These are phyloP conservation scores for Sanghuangporus sanghuang DNA, from an alignment of 1,284 basidiomycete species.

Conservation along the genomic window DNA sequence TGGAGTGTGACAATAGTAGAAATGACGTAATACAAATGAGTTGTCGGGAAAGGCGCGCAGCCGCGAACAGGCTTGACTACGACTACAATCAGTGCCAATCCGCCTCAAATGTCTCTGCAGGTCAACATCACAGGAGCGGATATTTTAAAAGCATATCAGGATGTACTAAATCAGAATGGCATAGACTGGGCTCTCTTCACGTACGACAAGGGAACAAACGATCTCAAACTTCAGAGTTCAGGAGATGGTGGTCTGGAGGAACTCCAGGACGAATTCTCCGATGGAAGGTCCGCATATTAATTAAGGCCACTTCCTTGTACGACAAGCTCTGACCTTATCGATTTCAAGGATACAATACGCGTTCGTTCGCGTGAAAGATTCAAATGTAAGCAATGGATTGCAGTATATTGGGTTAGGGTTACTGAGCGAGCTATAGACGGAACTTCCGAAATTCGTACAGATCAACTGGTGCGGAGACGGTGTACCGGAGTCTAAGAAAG, in stretches of 20 bases:
- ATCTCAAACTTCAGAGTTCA: conserved; percentile 83
- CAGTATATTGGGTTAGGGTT: not conserved
- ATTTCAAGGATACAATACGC: conserved; percentile 84
- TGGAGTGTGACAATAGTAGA: too few relatives aligned
- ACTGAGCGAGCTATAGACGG: conserved; percentile 43
- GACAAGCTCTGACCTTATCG: conserved; percentile 6
- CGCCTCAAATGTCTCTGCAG: conserved; percentile 61
- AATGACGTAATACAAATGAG: too few relatives aligned
- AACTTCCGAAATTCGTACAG: conserved; percentile 90
- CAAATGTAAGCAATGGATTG: conserved; percentile 53
- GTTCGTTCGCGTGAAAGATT: conserved; percentile 84
- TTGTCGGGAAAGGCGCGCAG: too few relatives aligned
- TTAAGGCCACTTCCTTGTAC: not conserved
- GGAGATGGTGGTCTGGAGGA: conserved; percentile 88
- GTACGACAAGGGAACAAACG: conserved; percentile 83
- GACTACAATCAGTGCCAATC: not conserved
- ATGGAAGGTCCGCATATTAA: conserved; percentile 63
- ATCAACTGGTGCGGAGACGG: conserved; percentile 95
- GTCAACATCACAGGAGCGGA: conserved; percentile 71
- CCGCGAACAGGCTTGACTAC: not conserved
- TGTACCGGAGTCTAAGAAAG: conserved; percentile 89
- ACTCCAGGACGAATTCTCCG: conserved; percentile 90
- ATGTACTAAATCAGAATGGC: conserved; percentile 67
- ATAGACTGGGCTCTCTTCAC: conserved; percentile 88
- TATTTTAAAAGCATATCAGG: conserved; percentile 74